Evolutionary conservation across 768 basidiomycete genomes (phyloP).

Genomic region (Amyloporia xantha): DNA sequence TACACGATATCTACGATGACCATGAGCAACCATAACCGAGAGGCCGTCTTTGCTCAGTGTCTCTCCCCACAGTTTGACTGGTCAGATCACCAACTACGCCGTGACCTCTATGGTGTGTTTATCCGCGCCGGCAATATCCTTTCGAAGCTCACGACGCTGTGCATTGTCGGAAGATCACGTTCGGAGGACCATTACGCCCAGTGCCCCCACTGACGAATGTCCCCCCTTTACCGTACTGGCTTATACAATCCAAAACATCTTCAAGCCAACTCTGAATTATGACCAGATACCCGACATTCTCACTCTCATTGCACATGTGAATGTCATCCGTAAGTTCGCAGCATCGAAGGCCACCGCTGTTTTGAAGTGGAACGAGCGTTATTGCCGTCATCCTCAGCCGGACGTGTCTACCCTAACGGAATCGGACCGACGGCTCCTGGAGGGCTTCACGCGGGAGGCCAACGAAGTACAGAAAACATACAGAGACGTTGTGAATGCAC

Average conservation of each 20-base stretch:
- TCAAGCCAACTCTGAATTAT: slow-evolving; percentile 5
- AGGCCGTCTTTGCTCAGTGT: too few relatives aligned
- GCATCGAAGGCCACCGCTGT: not conserved
- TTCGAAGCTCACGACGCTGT: not conserved
- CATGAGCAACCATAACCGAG: too few relatives aligned
- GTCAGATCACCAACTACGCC: not conserved
- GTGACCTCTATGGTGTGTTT: not conserved
- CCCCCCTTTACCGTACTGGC: slow-evolving; percentile 9
- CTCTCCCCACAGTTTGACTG: not conserved
- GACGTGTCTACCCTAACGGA: not conserved
- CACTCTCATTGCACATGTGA: slow-evolving; percentile 11
- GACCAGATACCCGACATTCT: slow-evolving; percentile 9
- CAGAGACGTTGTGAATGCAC: slow-evolving; percentile 10
- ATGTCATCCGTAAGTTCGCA: slow-evolving; percentile 5
- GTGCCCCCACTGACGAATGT: not conserved
- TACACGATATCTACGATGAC: too few relatives aligned
- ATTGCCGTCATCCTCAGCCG: not conserved
- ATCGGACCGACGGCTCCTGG: not conserved
- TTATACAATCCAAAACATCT: slow-evolving; percentile 12
- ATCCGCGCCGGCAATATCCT: too few relatives aligned
- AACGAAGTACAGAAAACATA: slow-evolving; percentile 4
- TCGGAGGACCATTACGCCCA: not conserved
- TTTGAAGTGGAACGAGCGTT: slow-evolving; percentile 5
- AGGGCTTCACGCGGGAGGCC: not conserved
- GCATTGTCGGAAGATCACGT: not conserved